phyloP scores from a whole-genome alignment of 768 basidiomycete species.

The Lentinula sp. region DNA sequence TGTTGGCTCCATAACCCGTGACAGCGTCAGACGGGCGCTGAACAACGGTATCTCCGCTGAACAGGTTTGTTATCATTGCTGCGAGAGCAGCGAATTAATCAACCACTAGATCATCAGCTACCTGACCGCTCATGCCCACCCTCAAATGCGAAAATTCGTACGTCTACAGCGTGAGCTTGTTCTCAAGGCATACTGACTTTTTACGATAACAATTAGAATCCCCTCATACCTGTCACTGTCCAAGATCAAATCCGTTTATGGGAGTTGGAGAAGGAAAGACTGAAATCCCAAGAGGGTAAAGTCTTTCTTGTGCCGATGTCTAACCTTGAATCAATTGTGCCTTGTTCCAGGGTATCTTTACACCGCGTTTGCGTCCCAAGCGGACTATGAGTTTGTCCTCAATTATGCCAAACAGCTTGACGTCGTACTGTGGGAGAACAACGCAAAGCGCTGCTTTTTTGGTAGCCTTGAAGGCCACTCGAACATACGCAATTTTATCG shows the following conservation, averaged over 20 bases:
- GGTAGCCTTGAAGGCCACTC: conserved; percentile 72
- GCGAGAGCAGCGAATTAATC: conserved; percentile 11
- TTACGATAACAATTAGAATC: conserved; percentile 50
- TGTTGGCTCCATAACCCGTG: conserved; percentile 92
- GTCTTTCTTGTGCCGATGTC: conserved; percentile 11
- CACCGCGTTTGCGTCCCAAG: conserved; percentile 78
- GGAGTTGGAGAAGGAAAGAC: conserved; percentile 92
- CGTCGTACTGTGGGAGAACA: conserved; percentile 80
- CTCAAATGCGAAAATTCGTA: conserved; percentile 96
- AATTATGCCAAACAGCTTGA: conserved; percentile 80
- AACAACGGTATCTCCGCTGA: conserved; percentile 94
- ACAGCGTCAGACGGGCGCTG: conserved; percentile 92
- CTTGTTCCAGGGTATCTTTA: conserved; percentile 70
- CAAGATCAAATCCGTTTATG: conserved; percentile 97
- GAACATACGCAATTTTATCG: conserved; percentile 76
- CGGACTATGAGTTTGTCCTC: conserved; percentile 83
- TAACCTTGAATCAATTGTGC: conserved; percentile 11
- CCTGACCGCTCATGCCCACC: conserved; percentile 90
- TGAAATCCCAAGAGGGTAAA: conserved; percentile 83
- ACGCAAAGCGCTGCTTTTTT: conserved; percentile 74
- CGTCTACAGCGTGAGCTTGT: conserved; percentile 14
- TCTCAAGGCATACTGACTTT: background rate
- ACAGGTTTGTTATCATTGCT: conserved; percentile 53
- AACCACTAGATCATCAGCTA: conserved; percentile 85
- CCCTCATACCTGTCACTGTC: conserved; percentile 91